Evolutionary conservation across 805 yeast genomes (phyloP).

Genomic region (Kuraishia piskuri): DNA sequence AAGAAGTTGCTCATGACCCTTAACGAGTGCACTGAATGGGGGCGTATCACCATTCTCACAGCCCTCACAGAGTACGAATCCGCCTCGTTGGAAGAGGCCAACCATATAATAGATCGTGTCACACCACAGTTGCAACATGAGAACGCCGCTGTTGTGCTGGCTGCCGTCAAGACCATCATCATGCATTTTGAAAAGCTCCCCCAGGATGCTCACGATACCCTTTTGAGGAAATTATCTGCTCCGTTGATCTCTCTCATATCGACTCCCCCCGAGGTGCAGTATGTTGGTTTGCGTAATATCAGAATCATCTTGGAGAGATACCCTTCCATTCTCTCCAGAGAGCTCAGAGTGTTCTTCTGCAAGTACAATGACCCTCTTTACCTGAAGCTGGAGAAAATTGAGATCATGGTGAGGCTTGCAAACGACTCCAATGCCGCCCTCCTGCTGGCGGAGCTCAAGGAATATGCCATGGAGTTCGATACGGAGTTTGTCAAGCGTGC

Average conservation of each 20-base stretch:
- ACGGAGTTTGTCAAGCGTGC: conserved; percentile 64
- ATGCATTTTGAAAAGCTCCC: conserved; percentile 50
- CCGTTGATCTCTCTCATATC: conserved; percentile 84
- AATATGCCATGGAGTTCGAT: conserved; percentile 81
- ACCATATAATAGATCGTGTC: conserved; percentile 79
- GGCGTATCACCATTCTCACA: conserved; percentile 80
- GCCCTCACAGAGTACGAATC: conserved; percentile 71
- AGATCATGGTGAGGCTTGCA: conserved; percentile 62
- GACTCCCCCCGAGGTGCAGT: conserved; percentile 90
- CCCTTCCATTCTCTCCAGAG: conserved; percentile 70
- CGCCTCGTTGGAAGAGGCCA: conserved; percentile 53
- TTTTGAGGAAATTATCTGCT: conserved; percentile 67
- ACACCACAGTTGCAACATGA: conserved; percentile 96
- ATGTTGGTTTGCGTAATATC: conserved; percentile 85
- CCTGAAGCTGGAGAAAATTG: conserved; percentile 68
- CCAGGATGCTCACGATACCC: conserved; percentile 26
- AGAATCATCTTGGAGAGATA: conserved; percentile 83
- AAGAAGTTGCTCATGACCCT: conserved; percentile 70
- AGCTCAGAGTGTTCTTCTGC: conserved; percentile 82
- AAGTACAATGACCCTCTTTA: conserved; percentile 81
- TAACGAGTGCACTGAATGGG: conserved; percentile 99
- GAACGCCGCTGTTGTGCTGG: conserved; percentile 88
- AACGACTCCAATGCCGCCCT: conserved; percentile 49
- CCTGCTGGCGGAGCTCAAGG: conserved; percentile 62
- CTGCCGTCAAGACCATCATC: conserved; percentile 73